phyloP scores from a whole-genome alignment of 164 flowering plant species.

The Magnolia sinica region DNA sequence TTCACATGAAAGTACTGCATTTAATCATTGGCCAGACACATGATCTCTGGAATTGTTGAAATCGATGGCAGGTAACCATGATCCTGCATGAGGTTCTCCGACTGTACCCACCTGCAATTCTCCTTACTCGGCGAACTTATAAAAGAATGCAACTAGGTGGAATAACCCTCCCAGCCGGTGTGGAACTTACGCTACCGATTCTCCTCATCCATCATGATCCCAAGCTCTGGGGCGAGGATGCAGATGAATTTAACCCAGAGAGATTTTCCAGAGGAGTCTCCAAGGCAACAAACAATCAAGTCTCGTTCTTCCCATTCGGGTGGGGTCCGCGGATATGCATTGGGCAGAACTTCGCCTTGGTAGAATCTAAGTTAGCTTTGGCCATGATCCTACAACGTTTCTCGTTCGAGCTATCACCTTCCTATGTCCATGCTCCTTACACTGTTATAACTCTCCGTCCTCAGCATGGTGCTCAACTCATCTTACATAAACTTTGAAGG shows the following conservation, averaged over 20 bases:
- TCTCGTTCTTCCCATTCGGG: conserved; percentile 5
- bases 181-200: not conserved
- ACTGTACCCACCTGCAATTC: conserved; percentile 3
- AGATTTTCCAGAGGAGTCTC: conserved; percentile 6
- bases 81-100: conserved; percentile 6
- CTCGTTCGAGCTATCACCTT: conserved; percentile 5
- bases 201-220: not conserved
- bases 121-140: not conserved
- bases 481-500: conserved; percentile 3
- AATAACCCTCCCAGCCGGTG: not conserved
- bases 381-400: conserved; percentile 4
- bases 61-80: conserved; percentile 6
- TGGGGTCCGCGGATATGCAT: conserved; percentile 2
- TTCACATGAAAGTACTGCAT: no score
- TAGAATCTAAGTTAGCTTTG: conserved; percentile 9
- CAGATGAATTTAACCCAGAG: conserved; percentile 9
- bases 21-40: no score
- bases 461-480: conserved; percentile 8
- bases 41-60: not conserved
- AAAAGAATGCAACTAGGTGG: conserved; percentile 1
- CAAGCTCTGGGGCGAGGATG: conserved; percentile 6
- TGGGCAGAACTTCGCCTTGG: conserved; percentile 6
- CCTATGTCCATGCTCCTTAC: conserved; percentile 11
- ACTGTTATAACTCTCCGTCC: conserved; percentile 5
- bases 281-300: conserved; percentile 1